Percentiles rank a stretch among this genome's conserved stretches.
phyloP scores from a whole-genome alignment of 257 asterid species.

The Orobanche coerulescens region DNA sequence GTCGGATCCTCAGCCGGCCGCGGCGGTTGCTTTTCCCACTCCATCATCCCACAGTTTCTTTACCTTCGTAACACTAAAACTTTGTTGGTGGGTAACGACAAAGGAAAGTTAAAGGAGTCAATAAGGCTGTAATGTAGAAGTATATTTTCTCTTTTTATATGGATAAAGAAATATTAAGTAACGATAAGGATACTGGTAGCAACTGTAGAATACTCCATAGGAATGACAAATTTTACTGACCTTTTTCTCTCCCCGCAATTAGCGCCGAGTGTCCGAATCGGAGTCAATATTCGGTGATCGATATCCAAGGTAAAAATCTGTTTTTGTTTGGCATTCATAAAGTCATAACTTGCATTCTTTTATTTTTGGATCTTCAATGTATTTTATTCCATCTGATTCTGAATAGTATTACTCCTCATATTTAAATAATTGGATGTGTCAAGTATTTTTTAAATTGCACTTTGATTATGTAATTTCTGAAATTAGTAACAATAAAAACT shows the following conservation, averaged over 20 bases:
- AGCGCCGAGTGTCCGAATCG: conserved; percentile 19
- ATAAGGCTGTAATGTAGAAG: background rate
- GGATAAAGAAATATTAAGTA: conserved; percentile 17
- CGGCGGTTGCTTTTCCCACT: conserved; percentile 41
- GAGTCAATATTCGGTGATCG: conserved; percentile 17
- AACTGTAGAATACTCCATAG: background rate
- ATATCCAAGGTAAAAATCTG: conserved; percentile 6
- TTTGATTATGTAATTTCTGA: no score
- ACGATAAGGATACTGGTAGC: conserved; percentile 1
- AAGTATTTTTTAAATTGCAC: no score
- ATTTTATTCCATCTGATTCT: background rate
- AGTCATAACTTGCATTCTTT: conserved; percentile 7
- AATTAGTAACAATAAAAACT: no score
- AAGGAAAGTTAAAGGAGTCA: conserved; percentile 30
- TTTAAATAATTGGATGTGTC: no score
- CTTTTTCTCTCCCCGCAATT: conserved; percentile 19
- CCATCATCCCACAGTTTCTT: conserved; percentile 19
- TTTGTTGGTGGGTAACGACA: conserved; percentile 32
- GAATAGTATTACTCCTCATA: no score
- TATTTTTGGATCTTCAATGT: conserved; percentile 20
- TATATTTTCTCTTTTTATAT: background rate
- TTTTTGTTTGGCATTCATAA: conserved; percentile 6
- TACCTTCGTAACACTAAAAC: background rate
- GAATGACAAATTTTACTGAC: background rate
- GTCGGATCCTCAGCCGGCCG: conserved; percentile 40